Base-by-base conservation (phyloP, 805 yeast species). In the Torulaspora gathmanii region DNA sequence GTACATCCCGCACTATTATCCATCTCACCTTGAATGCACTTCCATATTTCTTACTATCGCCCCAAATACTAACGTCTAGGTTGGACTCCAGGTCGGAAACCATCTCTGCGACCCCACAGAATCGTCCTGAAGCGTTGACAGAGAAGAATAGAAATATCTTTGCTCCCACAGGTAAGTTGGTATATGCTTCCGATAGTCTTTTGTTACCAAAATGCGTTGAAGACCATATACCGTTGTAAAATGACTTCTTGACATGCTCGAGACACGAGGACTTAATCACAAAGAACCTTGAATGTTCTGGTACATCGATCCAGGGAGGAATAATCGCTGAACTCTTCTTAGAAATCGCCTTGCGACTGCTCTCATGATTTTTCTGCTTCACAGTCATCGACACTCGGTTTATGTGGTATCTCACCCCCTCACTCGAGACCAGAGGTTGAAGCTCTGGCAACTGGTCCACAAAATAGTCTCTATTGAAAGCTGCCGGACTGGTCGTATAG, bases 71-170 rank as follows among this genome's bases (percentile, higher is more conserved):
- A 20, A 72, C 65, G 37, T 57, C 63, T 2, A 67, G 57, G 44
- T 56, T 50, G 17, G 51, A 52, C 55, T 28, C 57, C 50, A 52
- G 53, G 51, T 47, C 53, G 1, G 70, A 63, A 1, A 55, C 61
- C 82, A 80, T 77, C 53, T 77, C 77, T 6, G 80, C 79, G 13
- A 78, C 68, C 0, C 82, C 84, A 58, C 80, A 77, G 53, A 79
- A 79, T 46, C 69, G 71, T 0, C 82, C 82, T 11, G 80, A 74
- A 2, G 71, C 71, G 54, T 79, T 79, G 1, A 79, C 83, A 52
- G 80, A 78, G 54, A 78, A 80, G 51, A 80, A 72, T 20, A 80
- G 60, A 50, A 68, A 75, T 0, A 80, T 58, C 40, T 70, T 69
- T 9, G 61, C 57, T 3, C 52, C 39, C 23, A 41, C 25, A 16